Evolutionary conservation across 139 green algal genomes (phyloP), one percentile per base, ranked within the genome.

Genomic region (Picocystis salinarum): DNA sequence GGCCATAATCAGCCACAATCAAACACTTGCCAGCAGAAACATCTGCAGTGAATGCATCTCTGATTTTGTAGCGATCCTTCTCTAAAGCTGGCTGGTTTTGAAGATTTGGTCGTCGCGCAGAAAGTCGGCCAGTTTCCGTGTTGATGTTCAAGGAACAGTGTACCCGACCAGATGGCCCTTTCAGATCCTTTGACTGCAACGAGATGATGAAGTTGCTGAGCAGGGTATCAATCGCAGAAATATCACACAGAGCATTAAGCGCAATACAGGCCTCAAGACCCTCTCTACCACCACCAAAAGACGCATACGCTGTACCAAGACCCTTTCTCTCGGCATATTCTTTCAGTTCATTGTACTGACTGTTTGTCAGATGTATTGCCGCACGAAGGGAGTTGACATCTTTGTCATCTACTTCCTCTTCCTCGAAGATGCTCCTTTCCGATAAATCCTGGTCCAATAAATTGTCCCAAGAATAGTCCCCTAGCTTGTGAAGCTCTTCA

Each of bases 141-240:
- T 97, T 97, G 65, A 97, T 83, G 73, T 97, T 97, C 33, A 97
- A 66, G 15, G 71, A 86, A 64, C 79, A 91, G 61, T 97, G 87
- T 25, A 97, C 65, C 9, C 86, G 63, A 34, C 69, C 39, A 20
- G 53, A 33, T 2, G 24, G 20, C n/a, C 23, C 28, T 13, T 41
- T 30, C 12, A 56, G 20, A 27, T 24, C 29, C 18, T n/a, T 20
- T 33, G 42, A 64, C 64, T 97, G 87, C 34, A 97, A 67, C 6
- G 87, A 84, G 12, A 79, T 54, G 59, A 97, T 92, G 70, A 97
- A 97, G 45, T 78, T 80, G 23, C 48, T 70, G 4, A 96, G 70
- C 53, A 96, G 71, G 39, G 85, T 95, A 36, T 95, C 81, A 45
- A 97, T 95, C 18, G 81, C 76, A 1, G 60, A 61, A 20, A 81